Percentiles rank a stretch among this genome's conserved stretches.
Evolutionary conservation across 768 basidiomycete genomes (phyloP).

Genomic region (Ramaria sp.): DNA sequence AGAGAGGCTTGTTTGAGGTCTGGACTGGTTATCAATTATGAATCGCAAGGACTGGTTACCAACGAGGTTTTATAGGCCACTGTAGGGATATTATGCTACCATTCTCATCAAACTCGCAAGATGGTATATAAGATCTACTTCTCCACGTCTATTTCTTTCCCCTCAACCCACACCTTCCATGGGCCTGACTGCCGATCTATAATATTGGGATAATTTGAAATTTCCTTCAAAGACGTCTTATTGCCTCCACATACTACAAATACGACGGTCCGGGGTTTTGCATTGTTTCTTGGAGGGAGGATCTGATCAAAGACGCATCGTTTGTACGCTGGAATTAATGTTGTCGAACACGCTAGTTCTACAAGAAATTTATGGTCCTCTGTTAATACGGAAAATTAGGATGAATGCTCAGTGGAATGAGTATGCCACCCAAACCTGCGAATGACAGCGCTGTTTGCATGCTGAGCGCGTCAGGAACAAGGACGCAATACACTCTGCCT

Average conservation of each 20-base stretch:
- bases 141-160: constrained; percentile 10
- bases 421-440: constrained; percentile 34
- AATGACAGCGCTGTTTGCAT: constrained; percentile 51
- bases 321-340: constrained; percentile 57
- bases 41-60: too few relatives aligned
- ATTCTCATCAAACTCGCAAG: neutral
- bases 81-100: too few relatives aligned
- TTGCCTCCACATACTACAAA: constrained; percentile 67
- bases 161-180: constrained; percentile 22
- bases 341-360: constrained; percentile 65
- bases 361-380: constrained; percentile 70
- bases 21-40: neutral
- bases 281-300: constrained; percentile 24
- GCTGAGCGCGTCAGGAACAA: constrained; percentile 54
- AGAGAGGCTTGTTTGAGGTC: neutral
- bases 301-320: constrained; percentile 41
- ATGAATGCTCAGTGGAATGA: neutral
- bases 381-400: constrained; percentile 16
- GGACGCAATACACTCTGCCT: constrained; percentile 47
- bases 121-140: neutral
- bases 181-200: constrained; percentile 23
- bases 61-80: too few relatives aligned
- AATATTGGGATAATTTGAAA: constrained; percentile 34
- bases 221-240: constrained; percentile 48
- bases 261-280: constrained; percentile 31